phyloP scores from a whole-genome alignment of 495 filamentous ascomycete genomes.

The Barbatosphaeria neglecta region DNA sequence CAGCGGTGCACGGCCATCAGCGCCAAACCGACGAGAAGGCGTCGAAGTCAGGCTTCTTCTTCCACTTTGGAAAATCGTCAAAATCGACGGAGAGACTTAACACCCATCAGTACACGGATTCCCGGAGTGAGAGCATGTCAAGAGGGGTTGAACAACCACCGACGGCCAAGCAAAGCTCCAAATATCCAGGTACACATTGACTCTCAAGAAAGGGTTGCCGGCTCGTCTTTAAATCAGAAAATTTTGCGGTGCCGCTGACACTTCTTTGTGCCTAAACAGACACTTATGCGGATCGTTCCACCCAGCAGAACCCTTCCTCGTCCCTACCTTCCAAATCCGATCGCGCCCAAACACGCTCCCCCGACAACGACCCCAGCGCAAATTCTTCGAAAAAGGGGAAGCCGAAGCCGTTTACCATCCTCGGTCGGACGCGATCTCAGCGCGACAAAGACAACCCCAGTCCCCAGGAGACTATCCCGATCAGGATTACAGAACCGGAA shows the following conservation, averaged over 20 bases:
- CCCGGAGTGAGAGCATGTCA: conserved; percentile 30
- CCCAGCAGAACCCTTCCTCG: conserved; percentile 18
- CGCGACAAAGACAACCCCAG: conserved; percentile 39
- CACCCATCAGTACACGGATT: conserved; percentile 21
- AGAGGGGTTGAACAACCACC: conserved; percentile 26
- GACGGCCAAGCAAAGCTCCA: conserved; percentile 29
- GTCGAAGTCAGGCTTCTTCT: conserved; percentile 30
- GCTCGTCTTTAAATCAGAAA: too few species aligned
- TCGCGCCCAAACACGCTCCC: conserved; percentile 26
- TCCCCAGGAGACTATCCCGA: conserved; percentile 23
- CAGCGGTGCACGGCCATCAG: conserved; percentile 14
- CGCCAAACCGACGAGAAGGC: conserved; percentile 21
- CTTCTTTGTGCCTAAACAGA: conserved; percentile 14
- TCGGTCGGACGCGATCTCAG: conserved; percentile 58
- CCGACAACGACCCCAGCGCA: conserved; percentile 22
- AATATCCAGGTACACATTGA: conserved; percentile 32
- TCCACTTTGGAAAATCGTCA: conserved; percentile 31
- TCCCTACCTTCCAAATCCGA: conserved; percentile 30
- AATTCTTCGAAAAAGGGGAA: conserved; percentile 31
- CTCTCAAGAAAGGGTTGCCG: conserved; percentile 2
- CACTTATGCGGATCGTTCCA: conserved; percentile 21
- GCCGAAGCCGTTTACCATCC: conserved; percentile 45
- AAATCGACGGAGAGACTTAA: conserved; percentile 26
- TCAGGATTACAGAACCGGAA: conserved; percentile 28
- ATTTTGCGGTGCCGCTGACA: conserved; percentile 1